A percentile compares a stretch with the other conserved stretches of the same genome.
Conservation (phyloP, 2,329 filamentous ascomycete genomes). For the Venturia aucupariae region DNA sequence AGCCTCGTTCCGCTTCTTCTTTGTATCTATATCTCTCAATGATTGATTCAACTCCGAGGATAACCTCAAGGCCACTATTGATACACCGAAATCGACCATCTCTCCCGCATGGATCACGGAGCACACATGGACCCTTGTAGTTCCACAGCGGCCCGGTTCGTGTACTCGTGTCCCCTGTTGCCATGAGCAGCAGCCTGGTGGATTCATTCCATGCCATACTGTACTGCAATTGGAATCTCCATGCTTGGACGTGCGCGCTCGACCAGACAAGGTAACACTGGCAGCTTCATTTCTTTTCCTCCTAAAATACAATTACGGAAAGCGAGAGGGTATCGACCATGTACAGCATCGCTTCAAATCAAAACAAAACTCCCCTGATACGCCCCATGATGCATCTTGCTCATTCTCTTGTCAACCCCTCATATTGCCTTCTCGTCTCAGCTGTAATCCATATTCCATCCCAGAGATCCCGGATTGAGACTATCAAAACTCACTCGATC, state of each 20-base stretch:
- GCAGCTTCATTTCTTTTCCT: not conserved
- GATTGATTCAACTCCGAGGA: too few relatives aligned
- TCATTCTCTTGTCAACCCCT: not conserved
- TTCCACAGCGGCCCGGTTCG: too few relatives aligned
- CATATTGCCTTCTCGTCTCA: not conserved
- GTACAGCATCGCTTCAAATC: not conserved
- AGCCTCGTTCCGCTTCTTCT: not conserved
- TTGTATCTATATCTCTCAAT: too few relatives aligned
- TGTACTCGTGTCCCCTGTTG: too few relatives aligned
- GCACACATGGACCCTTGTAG: too few relatives aligned
- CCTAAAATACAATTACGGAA: not conserved
- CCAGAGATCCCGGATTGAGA: slow-evolving; percentile 10
- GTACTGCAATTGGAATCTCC: too few relatives aligned
- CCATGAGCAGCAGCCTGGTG: too few relatives aligned
- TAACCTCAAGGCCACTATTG: too few relatives aligned
- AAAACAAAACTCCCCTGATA: not conserved
- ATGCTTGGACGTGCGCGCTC: not conserved
- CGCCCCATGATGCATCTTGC: not conserved
- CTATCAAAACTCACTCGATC: slow-evolving; percentile 8
- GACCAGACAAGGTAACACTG: not conserved
- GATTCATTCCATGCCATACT: too few relatives aligned
- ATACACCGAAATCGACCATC: too few relatives aligned
- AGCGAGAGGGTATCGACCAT: slow-evolving; percentile 2
- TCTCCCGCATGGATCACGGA: too few relatives aligned
- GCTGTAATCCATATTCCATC: slow-evolving; percentile 11